phyloP scores from a whole-genome alignment of 768 basidiomycete genomes.

The Podaxis sp. region DNA sequence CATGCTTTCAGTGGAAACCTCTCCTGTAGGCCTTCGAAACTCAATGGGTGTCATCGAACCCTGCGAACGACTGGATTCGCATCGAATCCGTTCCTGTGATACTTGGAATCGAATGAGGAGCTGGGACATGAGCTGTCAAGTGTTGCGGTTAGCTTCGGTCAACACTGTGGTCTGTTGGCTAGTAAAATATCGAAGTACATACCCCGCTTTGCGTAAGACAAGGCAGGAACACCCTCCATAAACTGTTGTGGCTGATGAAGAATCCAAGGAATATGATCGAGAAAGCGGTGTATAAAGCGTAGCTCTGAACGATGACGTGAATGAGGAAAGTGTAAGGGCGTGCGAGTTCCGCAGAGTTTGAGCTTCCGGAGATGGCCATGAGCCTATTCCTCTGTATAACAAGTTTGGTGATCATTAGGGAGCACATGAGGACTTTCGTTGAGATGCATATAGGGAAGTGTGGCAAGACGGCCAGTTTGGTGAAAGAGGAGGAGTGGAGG shows the following conservation, averaged over 20 bases:
- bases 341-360: not conserved
- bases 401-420: constrained; percentile 1
- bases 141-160: not conserved
- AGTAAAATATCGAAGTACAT: not conserved
- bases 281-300: not conserved
- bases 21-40: not conserved
- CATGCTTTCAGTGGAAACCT: no score
- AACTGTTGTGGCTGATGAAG: not conserved
- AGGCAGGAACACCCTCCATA: not conserved
- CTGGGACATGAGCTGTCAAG: not conserved
- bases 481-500: not conserved
- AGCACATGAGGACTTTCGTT: not conserved
- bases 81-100: not conserved
- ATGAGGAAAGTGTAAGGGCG: not conserved
- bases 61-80: not conserved
- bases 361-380: not conserved
- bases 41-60: not conserved
- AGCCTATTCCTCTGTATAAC: not conserved
- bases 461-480: not conserved
- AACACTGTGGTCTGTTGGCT: not conserved
- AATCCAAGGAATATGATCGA: not conserved
- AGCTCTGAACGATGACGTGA: not conserved
- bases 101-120: not conserved
- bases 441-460: constrained; percentile 1
- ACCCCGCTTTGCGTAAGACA: not conserved